Conservation (phyloP, 495 filamentous ascomycete genomes). For the Friedmanniomyces simplex region DNA sequence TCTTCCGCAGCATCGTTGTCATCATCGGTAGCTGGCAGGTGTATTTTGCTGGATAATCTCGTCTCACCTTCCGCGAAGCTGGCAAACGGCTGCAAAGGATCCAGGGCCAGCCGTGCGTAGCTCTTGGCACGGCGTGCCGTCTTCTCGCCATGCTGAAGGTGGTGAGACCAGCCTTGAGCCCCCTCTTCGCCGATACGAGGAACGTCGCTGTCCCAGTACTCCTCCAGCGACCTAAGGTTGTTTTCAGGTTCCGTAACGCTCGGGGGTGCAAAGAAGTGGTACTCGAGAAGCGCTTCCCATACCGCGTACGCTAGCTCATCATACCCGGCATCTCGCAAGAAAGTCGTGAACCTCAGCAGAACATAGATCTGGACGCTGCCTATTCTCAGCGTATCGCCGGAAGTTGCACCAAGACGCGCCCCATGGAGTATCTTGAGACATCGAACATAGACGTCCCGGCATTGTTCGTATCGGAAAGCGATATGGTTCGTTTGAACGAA, state of each 20-base stretch:
- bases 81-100: slow-evolving; percentile 25
- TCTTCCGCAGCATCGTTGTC: slow-evolving; percentile 63
- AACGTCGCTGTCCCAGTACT: slow-evolving; percentile 83
- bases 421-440: slow-evolving; percentile 29
- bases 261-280: slow-evolving; percentile 50
- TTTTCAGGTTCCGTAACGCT: slow-evolving; percentile 1
- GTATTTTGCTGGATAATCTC: slow-evolving; percentile 40
- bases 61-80: slow-evolving; percentile 44
- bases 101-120: background rate
- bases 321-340: slow-evolving; percentile 71
- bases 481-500: slow-evolving; percentile 61
- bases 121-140: background rate
- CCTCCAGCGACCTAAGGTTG: slow-evolving; percentile 41
- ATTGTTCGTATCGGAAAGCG: slow-evolving; percentile 57
- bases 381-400: slow-evolving; percentile 11
- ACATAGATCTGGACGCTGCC: slow-evolving; percentile 53
- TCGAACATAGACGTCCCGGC: slow-evolving; percentile 39
- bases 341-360: slow-evolving; percentile 59
- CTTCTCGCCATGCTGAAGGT: slow-evolving; percentile 28
- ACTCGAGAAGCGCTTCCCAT: slow-evolving; percentile 78
- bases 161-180: slow-evolving; percentile 60
- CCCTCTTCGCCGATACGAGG: slow-evolving; percentile 65
- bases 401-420: slow-evolving; percentile 11
- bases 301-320: slow-evolving; percentile 63
- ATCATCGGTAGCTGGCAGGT: slow-evolving; percentile 37